Evolutionary conservation across 192 early-diverging fungal species (phyloP).

Genomic region (Chytriomyces sp.): DNA sequence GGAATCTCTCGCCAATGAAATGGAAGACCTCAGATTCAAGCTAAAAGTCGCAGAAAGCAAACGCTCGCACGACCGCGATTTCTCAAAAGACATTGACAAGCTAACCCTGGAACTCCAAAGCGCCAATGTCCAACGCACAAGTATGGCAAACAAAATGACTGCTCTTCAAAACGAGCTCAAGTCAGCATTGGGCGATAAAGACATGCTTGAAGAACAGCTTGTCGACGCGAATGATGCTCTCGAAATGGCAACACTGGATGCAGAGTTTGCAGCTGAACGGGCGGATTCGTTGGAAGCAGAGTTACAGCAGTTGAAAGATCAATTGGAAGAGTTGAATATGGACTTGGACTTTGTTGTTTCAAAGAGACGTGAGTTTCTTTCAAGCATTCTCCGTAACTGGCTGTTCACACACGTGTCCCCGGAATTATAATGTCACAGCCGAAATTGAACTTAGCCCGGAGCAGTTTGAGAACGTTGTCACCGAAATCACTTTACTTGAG

Average conservation of each 20-base stretch:
- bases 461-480: slow-evolving; percentile 31
- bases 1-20: slow-evolving; percentile 50
- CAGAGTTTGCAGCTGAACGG: slow-evolving; percentile 89
- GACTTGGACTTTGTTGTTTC: slow-evolving; percentile 58
- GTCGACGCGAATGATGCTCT: slow-evolving; percentile 76
- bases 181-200: slow-evolving; percentile 73
- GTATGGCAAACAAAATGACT: slow-evolving; percentile 61
- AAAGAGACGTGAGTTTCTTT: slow-evolving; percentile 2
- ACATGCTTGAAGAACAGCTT: slow-evolving; percentile 69
- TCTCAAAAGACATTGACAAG: slow-evolving; percentile 72
- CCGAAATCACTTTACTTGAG: slow-evolving; percentile 70
- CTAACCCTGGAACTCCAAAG: slow-evolving; percentile 76
- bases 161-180: slow-evolving; percentile 76
- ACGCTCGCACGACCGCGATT: slow-evolving; percentile 80
- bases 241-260: slow-evolving; percentile 88
- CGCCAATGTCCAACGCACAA: slow-evolving; percentile 7
- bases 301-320: slow-evolving; percentile 72
- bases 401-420: not conserved
- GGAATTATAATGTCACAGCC: slow-evolving; percentile 22
- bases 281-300: slow-evolving; percentile 79
- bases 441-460: slow-evolving; percentile 12
- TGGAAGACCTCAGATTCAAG: slow-evolving; percentile 81
- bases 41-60: slow-evolving; percentile 78
- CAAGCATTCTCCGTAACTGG: not conserved
- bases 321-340: slow-evolving; percentile 76